These are phyloP conservation scores for Fusarium verticillioides DNA, from an alignment of 2,329 filamentous ascomycete genomes.

Conservation along the genomic window DNA sequence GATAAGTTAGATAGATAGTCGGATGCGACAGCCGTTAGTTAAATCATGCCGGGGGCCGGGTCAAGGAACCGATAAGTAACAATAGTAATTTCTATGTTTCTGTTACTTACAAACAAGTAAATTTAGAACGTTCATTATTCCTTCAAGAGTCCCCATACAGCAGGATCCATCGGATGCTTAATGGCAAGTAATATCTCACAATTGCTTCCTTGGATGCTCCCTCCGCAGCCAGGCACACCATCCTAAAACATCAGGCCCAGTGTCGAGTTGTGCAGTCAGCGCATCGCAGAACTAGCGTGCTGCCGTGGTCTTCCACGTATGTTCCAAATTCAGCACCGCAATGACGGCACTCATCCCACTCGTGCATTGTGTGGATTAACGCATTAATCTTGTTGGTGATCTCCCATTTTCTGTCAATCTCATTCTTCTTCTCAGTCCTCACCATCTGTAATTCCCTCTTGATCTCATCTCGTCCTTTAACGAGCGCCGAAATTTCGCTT, in stretches of 20 bases:
- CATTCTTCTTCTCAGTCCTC: neutral
- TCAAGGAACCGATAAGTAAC: neutral
- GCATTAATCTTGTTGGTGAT: neutral
- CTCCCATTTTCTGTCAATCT: neutral
- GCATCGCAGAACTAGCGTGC: neutral
- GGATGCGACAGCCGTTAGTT: neutral
- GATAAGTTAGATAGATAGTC: neutral
- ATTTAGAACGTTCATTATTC: rapidly evolving
- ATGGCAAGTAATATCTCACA: neutral
- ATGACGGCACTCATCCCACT: neutral
- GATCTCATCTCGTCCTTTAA: neutral
- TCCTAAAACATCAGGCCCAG: neutral
- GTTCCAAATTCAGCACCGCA: neutral
- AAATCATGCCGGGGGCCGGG: neutral
- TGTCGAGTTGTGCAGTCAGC: neutral
- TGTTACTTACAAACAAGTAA: neutral
- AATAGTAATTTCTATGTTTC: neutral
- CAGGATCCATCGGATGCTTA: neutral
- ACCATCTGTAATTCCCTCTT: neutral
- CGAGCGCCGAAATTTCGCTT: neutral
- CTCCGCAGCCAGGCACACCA: rapidly evolving
- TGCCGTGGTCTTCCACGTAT: neutral
- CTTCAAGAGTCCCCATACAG: too few species aligned
- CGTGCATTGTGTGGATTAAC: neutral
- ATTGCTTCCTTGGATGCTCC: neutral